Conservation (phyloP, 345 rosid species). For the Populus euphratica region DNA sequence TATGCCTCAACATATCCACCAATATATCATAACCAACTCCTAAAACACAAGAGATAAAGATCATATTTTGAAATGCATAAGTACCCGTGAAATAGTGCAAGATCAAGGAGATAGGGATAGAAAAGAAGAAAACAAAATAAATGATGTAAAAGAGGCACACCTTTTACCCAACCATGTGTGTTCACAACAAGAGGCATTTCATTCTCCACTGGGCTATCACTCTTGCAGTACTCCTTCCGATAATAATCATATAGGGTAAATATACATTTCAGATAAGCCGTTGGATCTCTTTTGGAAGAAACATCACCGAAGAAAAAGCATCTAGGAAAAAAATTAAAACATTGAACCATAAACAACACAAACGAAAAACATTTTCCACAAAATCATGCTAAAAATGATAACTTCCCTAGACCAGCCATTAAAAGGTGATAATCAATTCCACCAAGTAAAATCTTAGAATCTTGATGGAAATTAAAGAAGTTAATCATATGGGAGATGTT, state of each 20-base stretch:
- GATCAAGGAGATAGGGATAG: neutral
- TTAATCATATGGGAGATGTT: neutral
- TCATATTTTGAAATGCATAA: neutral
- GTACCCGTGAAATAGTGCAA: neutral
- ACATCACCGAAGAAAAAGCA: constrained; percentile 84
- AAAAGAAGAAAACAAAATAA: constrained; percentile 1
- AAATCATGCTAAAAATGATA: too few species aligned
- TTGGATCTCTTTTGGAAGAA: constrained; percentile 85
- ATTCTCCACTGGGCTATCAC: constrained; percentile 33
- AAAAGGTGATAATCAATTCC: neutral
- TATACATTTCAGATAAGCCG: constrained; percentile 58
- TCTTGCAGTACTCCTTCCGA: constrained; percentile 38
- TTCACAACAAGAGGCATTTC: constrained; percentile 79
- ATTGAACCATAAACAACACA: neutral
- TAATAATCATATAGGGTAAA: constrained; percentile 59
- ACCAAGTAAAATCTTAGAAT: neutral
- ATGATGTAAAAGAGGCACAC: constrained; percentile 27
- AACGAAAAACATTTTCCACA: too few species aligned
- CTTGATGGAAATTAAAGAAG: neutral
- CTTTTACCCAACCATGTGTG: constrained; percentile 99
- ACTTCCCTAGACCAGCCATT: too few species aligned
- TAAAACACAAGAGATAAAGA: constrained; percentile 25
- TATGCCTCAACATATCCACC: constrained; percentile 65
- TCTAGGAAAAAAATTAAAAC: constrained; percentile 31
- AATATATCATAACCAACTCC: constrained; percentile 87